phyloP scores from a whole-genome alignment of 768 basidiomycete genomes.

The Lactarius quietus region DNA sequence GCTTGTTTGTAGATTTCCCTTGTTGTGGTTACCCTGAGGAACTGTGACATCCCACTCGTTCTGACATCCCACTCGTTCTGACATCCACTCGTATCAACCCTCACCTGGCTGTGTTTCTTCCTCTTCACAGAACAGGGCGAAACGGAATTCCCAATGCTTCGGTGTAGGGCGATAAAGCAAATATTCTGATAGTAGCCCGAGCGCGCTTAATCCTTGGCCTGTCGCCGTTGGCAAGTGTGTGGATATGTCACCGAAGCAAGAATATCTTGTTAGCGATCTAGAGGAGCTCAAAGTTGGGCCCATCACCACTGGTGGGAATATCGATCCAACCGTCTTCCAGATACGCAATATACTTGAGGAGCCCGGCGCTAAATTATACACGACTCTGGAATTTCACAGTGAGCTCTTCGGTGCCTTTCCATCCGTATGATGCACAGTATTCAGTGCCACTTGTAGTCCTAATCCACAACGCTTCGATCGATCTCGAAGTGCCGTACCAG shows the following conservation, averaged over 20 bases:
- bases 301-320: constrained; percentile 21
- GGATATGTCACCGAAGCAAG: constrained; percentile 9
- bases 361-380: constrained; percentile 28
- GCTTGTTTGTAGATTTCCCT: too few relatives aligned
- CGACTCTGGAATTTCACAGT: constrained; percentile 29
- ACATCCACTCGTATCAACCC: too few relatives aligned
- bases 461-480: constrained; percentile 67
- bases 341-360: constrained; percentile 27
- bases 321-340: constrained; percentile 24
- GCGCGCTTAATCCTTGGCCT: too few relatives aligned
- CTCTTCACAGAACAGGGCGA: too few relatives aligned
- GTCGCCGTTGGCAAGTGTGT: neutral
- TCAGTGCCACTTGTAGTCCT: constrained; percentile 37
- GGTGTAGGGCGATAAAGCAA: too few relatives aligned
- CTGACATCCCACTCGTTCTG: too few relatives aligned
- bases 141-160: too few relatives aligned
- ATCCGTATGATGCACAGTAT: neutral
- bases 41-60: too few relatives aligned
- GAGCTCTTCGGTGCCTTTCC: neutral
- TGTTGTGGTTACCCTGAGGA: too few relatives aligned
- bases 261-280: constrained; percentile 4
- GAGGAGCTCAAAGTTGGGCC: constrained; percentile 22
- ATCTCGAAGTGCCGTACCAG: constrained; percentile 69
- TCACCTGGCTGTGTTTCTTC: too few relatives aligned
- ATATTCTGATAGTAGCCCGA: too few relatives aligned